These are phyloP conservation scores for Fusarium camptoceras DNA, from an alignment of 2,329 filamentous ascomycete genomes.

Conservation along the genomic window DNA sequence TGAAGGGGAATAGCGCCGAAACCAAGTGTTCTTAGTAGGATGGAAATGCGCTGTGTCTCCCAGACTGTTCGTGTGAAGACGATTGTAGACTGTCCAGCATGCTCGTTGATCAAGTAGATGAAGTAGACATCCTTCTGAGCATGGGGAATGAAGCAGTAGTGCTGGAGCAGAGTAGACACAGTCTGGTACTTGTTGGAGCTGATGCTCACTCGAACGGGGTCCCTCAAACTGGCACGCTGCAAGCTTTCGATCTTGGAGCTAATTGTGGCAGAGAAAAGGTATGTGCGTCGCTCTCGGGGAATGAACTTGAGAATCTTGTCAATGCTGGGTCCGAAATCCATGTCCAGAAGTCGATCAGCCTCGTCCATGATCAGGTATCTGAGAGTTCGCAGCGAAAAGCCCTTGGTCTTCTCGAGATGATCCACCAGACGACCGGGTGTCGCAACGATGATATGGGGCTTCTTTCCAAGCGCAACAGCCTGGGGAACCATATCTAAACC, in stretches of 20 bases:
- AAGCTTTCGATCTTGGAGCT: conserved; percentile 92
- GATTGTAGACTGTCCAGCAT: conserved; percentile 86
- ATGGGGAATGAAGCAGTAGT: conserved; percentile 87
- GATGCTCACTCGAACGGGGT: conserved; percentile 86
- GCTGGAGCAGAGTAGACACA: conserved; percentile 87
- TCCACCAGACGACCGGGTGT: conserved; percentile 91
- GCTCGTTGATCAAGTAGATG: conserved; percentile 86
- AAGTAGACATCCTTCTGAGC: conserved; percentile 91
- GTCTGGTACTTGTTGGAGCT: conserved; percentile 89
- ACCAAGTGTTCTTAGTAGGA: conserved; percentile 84
- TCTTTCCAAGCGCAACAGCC: conserved; percentile 91
- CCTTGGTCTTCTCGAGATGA: conserved; percentile 96
- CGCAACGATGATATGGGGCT: conserved; percentile 92
- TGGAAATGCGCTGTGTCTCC: conserved; percentile 87
- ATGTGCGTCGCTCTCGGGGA: conserved; percentile 81
- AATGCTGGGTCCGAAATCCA: conserved; percentile 92
- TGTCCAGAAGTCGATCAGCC: conserved; percentile 89
- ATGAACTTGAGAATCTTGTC: conserved; percentile 94
- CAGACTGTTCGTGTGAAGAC: conserved; percentile 93
- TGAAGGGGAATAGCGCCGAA: conserved; percentile 94
- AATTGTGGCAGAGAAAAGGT: conserved; percentile 95
- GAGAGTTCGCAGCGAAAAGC: conserved; percentile 84
- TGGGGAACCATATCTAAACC: conserved; percentile 97
- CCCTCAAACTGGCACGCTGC: conserved; percentile 87
- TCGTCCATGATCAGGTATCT: conserved; percentile 97